Evolutionary conservation across 2,329 filamentous ascomycete species (phyloP).

Genomic region (Cylindrodendrum hubeiense): DNA sequence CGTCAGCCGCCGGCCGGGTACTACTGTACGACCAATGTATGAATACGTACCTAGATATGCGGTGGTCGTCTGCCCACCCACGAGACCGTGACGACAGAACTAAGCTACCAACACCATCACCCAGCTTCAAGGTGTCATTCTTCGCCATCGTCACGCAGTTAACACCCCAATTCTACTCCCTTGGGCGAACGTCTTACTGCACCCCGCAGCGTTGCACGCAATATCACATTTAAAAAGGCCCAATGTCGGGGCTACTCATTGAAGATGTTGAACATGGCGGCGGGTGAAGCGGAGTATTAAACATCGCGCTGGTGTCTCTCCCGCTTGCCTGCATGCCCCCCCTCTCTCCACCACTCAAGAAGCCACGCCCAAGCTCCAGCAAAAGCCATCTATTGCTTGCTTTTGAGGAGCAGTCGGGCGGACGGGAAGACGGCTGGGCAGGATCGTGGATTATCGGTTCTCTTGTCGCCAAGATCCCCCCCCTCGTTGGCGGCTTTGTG

Average conservation of each 20-base stretch:
- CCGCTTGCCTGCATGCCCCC: not conserved
- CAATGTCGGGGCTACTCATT: constrained; percentile 1
- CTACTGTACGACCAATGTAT: not conserved
- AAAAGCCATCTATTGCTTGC: constrained; percentile 9
- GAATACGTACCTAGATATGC: not conserved
- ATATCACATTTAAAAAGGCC: not conserved
- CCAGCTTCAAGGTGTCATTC: not conserved
- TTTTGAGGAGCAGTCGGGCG: constrained; percentile 1
- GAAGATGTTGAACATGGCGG: constrained; percentile 1
- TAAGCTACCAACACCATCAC: not conserved
- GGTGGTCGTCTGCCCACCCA: not conserved
- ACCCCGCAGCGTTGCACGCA: not conserved
- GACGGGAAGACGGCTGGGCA: not conserved
- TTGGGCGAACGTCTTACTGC: not conserved
- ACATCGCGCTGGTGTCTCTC: constrained; percentile 12
- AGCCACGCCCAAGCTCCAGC: not conserved
- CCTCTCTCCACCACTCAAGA: constrained; percentile 12
- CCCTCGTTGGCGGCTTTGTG: not conserved
- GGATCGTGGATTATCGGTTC: not conserved
- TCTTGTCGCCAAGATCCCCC: not conserved
- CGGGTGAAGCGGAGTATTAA: constrained; percentile 12
- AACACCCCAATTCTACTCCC: not conserved
- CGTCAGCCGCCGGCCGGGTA: not conserved
- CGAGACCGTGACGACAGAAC: not conserved
- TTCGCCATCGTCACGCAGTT: not conserved